phyloP scores from a whole-genome alignment of 345 rosid species.

The Pistacia integerrima region DNA sequence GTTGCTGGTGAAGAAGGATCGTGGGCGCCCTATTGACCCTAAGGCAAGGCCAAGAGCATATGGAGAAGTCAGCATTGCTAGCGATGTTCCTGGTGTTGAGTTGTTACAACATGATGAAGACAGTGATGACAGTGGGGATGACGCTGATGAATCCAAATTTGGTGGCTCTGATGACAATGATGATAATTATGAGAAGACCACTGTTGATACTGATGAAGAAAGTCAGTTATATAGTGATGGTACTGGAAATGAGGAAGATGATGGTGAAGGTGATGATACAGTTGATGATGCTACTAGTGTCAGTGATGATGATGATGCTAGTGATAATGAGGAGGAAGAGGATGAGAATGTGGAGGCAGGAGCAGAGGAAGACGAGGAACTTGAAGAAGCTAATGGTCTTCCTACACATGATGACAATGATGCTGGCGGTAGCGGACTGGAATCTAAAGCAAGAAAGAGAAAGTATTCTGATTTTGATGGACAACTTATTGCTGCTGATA shows the following conservation, averaged over 20 bases:
- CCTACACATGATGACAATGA: conserved; percentile 18
- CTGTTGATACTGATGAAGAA: conserved; percentile 46
- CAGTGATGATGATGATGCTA: conserved; percentile 25
- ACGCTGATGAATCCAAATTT: conserved; percentile 29
- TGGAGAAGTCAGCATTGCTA: conserved; percentile 70
- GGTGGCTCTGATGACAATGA: conserved; percentile 37
- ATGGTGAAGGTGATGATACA: conserved; percentile 41
- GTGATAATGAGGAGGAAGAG: conserved; percentile 32
- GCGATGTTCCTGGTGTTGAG: conserved; percentile 72
- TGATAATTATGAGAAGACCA: conserved; percentile 14
- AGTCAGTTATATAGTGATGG: conserved; percentile 25
- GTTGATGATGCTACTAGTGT: conserved; percentile 24
- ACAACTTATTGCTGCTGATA: conserved; percentile 64
- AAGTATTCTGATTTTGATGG: conserved; percentile 71
- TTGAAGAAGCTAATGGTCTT: conserved; percentile 30
- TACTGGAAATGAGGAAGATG: conserved; percentile 43
- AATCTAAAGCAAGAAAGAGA: conserved; percentile 56
- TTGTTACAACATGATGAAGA: conserved; percentile 52
- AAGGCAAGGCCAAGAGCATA: conserved; percentile 81
- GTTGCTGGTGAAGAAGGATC: conserved; percentile 88
- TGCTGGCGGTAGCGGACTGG: conserved; percentile 24
- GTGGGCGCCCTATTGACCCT: conserved; percentile 79
- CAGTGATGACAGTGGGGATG: conserved; percentile 36
- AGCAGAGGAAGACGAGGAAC: conserved; percentile 34
- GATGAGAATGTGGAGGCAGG: conserved; percentile 27